Conservation (phyloP, 176 grass and related monocot genomes). For the Neostapfia colusana region DNA sequence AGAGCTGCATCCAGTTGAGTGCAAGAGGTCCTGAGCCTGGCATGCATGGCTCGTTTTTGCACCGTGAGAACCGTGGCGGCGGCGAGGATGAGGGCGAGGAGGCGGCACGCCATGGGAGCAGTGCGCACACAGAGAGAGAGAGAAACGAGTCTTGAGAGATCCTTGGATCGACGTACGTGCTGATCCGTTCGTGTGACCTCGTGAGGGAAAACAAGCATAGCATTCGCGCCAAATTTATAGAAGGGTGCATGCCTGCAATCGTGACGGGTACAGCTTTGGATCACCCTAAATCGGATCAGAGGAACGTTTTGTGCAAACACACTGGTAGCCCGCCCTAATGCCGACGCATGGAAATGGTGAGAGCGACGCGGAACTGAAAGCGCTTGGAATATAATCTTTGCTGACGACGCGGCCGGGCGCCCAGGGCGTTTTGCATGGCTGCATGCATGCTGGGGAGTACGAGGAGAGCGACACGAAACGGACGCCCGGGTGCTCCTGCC, state of each 20-base stretch:
- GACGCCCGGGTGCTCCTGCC: background rate
- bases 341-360: background rate
- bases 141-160: background rate
- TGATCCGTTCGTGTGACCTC: background rate
- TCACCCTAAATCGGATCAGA: no score
- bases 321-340: no score
- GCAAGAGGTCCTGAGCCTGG: background rate
- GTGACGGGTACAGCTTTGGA: no score
- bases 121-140: background rate
- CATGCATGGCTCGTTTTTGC: background rate
- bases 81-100: conserved; percentile 24
- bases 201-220: background rate
- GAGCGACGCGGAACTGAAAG: conserved; percentile 15
- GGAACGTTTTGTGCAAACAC: no score
- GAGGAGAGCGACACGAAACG: conserved; percentile 14
- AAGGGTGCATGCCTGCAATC: no score
- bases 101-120: conserved; percentile 25
- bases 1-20: background rate
- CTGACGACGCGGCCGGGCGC: background rate
- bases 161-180: background rate
- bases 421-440: background rate
- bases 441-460: background rate
- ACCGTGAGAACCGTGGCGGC: conserved; percentile 32
- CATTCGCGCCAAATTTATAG: conserved; percentile 16
- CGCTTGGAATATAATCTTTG: conserved; percentile 14